Evolutionary conservation across 2,329 filamentous ascomycete species (phyloP).

Genomic region (Dothideomycetidae sp.): DNA sequence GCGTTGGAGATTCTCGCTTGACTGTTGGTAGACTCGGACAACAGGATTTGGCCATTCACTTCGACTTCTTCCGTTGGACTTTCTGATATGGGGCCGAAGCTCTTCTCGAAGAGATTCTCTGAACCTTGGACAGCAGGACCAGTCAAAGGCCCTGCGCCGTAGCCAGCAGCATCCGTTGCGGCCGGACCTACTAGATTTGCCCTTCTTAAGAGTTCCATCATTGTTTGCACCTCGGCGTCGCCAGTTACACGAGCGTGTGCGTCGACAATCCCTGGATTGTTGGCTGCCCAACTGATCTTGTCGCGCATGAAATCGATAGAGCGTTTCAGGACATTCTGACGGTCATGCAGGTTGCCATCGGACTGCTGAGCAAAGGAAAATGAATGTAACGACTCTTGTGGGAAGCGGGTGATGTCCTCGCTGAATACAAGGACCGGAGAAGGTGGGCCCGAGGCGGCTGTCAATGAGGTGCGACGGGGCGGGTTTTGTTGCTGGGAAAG

Average conservation of each 20-base stretch:
- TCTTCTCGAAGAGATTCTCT: conserved; percentile 73
- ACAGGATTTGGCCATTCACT: conserved; percentile 5
- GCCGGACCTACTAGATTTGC: conserved; percentile 64
- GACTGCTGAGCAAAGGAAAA: conserved; percentile 97
- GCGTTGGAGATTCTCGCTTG: not conserved
- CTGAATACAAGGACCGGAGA: conserved; percentile 59
- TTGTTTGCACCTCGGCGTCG: conserved; percentile 74
- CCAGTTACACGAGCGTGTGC: conserved; percentile 72
- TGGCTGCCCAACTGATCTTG: conserved; percentile 66
- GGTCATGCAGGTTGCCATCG: conserved; percentile 78
- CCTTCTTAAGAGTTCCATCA: conserved; percentile 75
- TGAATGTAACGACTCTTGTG: conserved; percentile 89
- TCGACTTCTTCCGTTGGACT: conserved; percentile 23
- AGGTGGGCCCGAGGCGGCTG: conserved; percentile 46
- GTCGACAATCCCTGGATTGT: conserved; percentile 61
- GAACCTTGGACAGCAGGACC: conserved; percentile 61
- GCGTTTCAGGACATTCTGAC: conserved; percentile 83
- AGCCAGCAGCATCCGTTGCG: conserved; percentile 39
- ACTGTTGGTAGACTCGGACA: not conserved
- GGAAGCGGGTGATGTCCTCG: conserved; percentile 85
- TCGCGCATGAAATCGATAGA: conserved; percentile 96
- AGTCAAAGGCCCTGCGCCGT: conserved; percentile 49
- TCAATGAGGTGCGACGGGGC: conserved; percentile 38
- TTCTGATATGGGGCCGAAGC: conserved; percentile 46
- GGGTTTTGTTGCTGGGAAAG: conserved; percentile 43